phyloP scores from a whole-genome alignment of 1,284 basidiomycete genomes.

The Spongiforma sp. region DNA sequence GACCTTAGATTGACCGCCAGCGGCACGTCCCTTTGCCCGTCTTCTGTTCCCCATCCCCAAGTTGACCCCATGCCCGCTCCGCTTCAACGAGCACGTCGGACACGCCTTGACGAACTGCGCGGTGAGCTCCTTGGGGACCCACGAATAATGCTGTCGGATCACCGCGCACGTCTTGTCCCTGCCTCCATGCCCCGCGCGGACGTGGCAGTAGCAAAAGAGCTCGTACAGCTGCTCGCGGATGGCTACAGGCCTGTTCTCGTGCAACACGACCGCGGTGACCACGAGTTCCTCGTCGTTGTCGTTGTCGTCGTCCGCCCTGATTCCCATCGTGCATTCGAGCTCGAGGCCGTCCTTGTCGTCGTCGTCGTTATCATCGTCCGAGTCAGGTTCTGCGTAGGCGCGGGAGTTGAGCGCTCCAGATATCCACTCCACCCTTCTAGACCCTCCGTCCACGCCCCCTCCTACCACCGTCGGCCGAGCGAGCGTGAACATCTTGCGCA shows the following conservation, averaged over 20 bases:
- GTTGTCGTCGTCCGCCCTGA: conserved; percentile 17
- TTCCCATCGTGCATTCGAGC: no score
- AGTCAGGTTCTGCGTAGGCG: conserved; percentile 7
- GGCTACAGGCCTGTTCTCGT: conserved; percentile 72
- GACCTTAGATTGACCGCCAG: conserved; percentile 1
- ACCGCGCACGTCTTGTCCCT: conserved; percentile 73
- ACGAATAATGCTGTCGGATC: conserved; percentile 71
- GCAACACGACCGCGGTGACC: conserved; percentile 53
- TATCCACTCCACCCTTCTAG: not conserved
- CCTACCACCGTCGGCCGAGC: conserved; percentile 36
- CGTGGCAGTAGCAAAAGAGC: conserved; percentile 74
- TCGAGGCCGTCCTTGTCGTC: no score
- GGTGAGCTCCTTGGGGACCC: conserved; percentile 82
- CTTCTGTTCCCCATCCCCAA: not conserved
- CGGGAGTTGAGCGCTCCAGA: no score
- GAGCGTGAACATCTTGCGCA: conserved; percentile 75
- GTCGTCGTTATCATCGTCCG: conserved; percentile 11
- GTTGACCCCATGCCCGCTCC: conserved; percentile 31
- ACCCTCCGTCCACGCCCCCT: not conserved
- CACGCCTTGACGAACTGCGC: conserved; percentile 77
- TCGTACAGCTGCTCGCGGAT: conserved; percentile 78
- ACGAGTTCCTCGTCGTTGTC: conserved; percentile 3
- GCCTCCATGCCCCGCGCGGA: conserved; percentile 68
- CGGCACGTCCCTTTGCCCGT: no score
- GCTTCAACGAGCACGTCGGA: conserved; percentile 64